A percentile compares a stretch with the other conserved stretches of the same genome.
Conservation (phyloP, 2,329 filamentous ascomycete genomes). For the Trichoderma pleuroti region DNA sequence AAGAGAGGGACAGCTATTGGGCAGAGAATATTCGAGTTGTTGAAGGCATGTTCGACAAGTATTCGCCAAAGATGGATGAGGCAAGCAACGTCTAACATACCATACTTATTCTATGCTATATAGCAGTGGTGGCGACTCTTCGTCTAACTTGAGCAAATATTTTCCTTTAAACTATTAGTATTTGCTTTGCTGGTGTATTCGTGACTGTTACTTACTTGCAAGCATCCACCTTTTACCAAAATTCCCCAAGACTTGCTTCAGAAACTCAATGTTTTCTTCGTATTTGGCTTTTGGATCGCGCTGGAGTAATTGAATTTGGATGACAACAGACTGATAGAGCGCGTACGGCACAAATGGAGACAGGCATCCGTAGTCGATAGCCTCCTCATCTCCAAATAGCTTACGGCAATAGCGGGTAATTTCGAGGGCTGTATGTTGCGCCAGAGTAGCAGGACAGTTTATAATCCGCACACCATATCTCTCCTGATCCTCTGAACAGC, state of each 20-base stretch:
- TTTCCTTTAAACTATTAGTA: not conserved
- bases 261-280: not conserved
- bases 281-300: not conserved
- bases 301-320: not conserved
- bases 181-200: not conserved
- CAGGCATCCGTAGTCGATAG: not conserved
- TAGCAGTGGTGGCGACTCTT: not conserved
- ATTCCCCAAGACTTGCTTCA: not conserved
- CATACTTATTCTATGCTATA: not conserved
- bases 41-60: not conserved
- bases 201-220: not conserved
- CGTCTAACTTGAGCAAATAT: not conserved
- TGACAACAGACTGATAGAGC: not conserved
- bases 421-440: not conserved
- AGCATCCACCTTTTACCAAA: not conserved
- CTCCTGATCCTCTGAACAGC: not conserved
- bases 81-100: not conserved
- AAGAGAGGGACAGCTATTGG: not conserved
- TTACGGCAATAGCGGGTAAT: not conserved
- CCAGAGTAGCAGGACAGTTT: not conserved
- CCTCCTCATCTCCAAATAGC: not conserved
- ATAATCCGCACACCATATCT: not conserved
- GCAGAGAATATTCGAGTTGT: not conserved
- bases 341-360: not conserved
- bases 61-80: not conserved